phyloP scores from a whole-genome alignment of 306 rosid genomes.

The Dryas octopetala region DNA sequence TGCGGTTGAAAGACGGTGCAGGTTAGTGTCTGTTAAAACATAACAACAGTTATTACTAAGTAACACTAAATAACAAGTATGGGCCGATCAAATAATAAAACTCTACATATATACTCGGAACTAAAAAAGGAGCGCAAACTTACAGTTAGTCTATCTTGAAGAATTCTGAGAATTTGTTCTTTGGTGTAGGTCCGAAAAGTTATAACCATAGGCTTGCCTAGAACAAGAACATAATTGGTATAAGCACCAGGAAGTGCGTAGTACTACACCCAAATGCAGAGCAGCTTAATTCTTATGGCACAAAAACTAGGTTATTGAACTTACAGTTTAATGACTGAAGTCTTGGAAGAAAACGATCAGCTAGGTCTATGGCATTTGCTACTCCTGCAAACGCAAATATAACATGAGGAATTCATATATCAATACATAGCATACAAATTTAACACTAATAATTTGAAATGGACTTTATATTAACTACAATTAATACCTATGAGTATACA shows the following conservation, averaged over 20 bases:
- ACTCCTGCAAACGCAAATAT: slow-evolving; percentile 50
- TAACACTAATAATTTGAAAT: background rate
- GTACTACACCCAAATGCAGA: background rate
- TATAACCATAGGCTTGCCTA: slow-evolving; percentile 81
- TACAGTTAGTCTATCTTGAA: slow-evolving; percentile 72
- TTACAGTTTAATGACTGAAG: slow-evolving; percentile 87
- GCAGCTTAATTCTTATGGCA: background rate
- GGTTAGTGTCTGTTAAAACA: slow-evolving; percentile 59
- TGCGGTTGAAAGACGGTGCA: slow-evolving; percentile 63
- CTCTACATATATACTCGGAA: background rate
- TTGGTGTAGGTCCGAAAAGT: slow-evolving; percentile 73
- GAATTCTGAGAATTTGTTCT: slow-evolving; percentile 84
- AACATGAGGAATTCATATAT: background rate
- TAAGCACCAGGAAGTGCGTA: background rate
- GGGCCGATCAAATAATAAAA: background rate
- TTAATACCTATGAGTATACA: slow-evolving; percentile 73
- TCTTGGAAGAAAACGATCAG: slow-evolving; percentile 92
- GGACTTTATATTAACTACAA: background rate
- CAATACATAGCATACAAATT: background rate
- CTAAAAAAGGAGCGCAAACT: slow-evolving; percentile 25
- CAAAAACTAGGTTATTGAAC: slow-evolving; percentile 13
- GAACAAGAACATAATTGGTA: slow-evolving; percentile 13
- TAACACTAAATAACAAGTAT: slow-evolving; percentile 6
- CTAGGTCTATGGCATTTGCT: slow-evolving; percentile 91
- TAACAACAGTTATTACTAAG: slow-evolving; percentile 17